Evolutionary conservation across 129 eudicot species (phyloP).

Genomic region (Cynara cardunculus): DNA sequence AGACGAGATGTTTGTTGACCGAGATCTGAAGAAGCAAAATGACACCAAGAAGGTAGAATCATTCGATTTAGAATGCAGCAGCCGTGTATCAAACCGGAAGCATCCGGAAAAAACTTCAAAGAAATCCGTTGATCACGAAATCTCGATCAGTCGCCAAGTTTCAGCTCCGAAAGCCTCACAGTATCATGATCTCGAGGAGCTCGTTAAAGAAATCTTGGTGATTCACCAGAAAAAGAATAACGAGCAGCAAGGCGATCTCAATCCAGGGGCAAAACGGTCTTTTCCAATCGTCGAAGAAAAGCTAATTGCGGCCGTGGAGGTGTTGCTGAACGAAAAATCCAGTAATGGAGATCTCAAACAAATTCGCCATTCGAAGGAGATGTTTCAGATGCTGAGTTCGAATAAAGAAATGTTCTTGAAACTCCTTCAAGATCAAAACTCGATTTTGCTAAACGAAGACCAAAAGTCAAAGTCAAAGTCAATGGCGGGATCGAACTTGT

Average conservation of each 20-base stretch:
- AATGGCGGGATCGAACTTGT: conserved; percentile 1
- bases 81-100: conserved; percentile 29
- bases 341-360: conserved; percentile 38
- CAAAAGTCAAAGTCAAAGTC: conserved; percentile 34
- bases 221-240: conserved; percentile 42
- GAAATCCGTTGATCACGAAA: conserved; percentile 44
- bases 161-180: conserved; percentile 34
- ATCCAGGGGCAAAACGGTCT: conserved; percentile 27
- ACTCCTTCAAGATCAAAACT: conserved; percentile 68
- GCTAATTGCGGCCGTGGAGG: conserved; percentile 57
- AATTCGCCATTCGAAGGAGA: conserved; percentile 50
- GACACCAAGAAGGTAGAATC: conserved; percentile 23
- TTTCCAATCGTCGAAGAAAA: conserved; percentile 49
- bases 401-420: conserved; percentile 65
- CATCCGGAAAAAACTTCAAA: conserved; percentile 24
- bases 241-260: conserved; percentile 18
- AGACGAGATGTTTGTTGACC: conserved; percentile 73
- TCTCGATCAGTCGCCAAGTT: conserved; percentile 26
- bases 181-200: conserved; percentile 45
- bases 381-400: conserved; percentile 59
- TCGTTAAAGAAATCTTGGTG: conserved; percentile 67
- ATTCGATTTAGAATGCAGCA: conserved; percentile 3
- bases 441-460: conserved; percentile 44
- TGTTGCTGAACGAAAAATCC: conserved; percentile 44
- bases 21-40: conserved; percentile 33